Conservation (phyloP, 179 eudicot species). For the Dionaea muscipula region DNA sequence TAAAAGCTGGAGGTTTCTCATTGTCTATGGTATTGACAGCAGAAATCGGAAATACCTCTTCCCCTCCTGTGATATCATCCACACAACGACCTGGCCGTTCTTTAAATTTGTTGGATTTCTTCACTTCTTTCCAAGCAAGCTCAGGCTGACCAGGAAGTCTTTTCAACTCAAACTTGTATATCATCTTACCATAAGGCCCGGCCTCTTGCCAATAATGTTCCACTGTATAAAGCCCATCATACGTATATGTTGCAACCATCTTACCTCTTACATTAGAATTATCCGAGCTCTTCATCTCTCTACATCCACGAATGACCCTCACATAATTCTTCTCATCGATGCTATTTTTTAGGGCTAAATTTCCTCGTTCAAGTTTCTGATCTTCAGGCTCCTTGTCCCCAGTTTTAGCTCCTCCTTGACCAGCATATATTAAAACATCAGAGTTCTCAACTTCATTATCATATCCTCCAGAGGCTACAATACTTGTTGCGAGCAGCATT, state of each 20-base stretch:
- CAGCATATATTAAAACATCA: conserved; percentile 56
- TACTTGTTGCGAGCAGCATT: conserved; percentile 43
- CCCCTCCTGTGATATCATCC: conserved; percentile 47
- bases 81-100: conserved; percentile 35
- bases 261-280: conserved; percentile 30
- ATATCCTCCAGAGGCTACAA: conserved; percentile 74
- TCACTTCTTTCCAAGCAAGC: conserved; percentile 63
- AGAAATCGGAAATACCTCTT: conserved; percentile 38
- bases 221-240: conserved; percentile 70
- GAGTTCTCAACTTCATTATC: conserved; percentile 47
- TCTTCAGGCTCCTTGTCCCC: conserved; percentile 44
- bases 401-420: conserved; percentile 57
- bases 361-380: conserved; percentile 81
- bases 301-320: conserved; percentile 65
- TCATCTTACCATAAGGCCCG: conserved; percentile 47
- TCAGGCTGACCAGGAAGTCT: conserved; percentile 65
- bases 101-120: conserved; percentile 38
- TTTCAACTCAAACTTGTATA: conserved; percentile 55
- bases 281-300: conserved; percentile 38
- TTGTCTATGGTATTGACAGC: conserved; percentile 53
- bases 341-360: conserved; percentile 63
- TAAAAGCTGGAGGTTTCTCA: conserved; percentile 50
- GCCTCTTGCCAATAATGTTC: conserved; percentile 32
- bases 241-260: conserved; percentile 38
- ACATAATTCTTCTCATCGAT: conserved; percentile 36